Base-by-base conservation (phyloP, 305 asterid genomes). In the Ajuga reptans region DNA sequence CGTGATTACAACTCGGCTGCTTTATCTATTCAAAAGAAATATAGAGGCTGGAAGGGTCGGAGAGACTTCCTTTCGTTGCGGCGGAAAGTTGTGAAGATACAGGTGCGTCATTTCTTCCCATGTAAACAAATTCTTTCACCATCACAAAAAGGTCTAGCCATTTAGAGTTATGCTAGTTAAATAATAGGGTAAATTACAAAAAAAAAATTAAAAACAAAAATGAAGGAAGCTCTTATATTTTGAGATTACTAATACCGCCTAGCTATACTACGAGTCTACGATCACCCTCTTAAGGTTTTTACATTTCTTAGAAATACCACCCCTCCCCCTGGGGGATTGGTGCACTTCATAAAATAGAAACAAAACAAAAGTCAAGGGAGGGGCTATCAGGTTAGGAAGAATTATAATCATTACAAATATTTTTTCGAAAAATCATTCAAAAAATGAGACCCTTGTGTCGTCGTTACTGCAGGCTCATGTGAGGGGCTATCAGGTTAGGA, bases 1-100 rank as follows among this genome's bases (percentile, higher is more conserved):
- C 89, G 93, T 31, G 94, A 93, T 18, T 72, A 72, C 72, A 83
- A 84, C 82, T 77, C 78, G 8, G 99, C 99, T 63, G 99, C 99
- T 54, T 71, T 94, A 56, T 84, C 93, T 9, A 94, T 94, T 75
- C 99, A 94, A 79, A 94, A 89, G 83, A 91, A 89, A 62, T 94
- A 83, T 52, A 87, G 96, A 49, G 95, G 99, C 61, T 94, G 90
- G 89, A 94, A 89, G 82, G 92, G 96, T 29, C 85, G 97, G 72
- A 91, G 72, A 80, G 93, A 86, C 72, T 94, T 84, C 77, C 95
- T 94, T 66, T 60, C 96, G n/a, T 66, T 89, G 66, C 95, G 98
- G 65, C 93, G 83, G 84, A 94, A 91, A 86, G 96, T 94, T 33
- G 96, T 91, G 62, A 94, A 84, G 85, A 91, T 94, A 81, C 99